Evolutionary conservation across 2,329 filamentous ascomycete species (phyloP), one percentile per base, ranked within the genome.

Genomic region (Penicillium sumatraense): DNA sequence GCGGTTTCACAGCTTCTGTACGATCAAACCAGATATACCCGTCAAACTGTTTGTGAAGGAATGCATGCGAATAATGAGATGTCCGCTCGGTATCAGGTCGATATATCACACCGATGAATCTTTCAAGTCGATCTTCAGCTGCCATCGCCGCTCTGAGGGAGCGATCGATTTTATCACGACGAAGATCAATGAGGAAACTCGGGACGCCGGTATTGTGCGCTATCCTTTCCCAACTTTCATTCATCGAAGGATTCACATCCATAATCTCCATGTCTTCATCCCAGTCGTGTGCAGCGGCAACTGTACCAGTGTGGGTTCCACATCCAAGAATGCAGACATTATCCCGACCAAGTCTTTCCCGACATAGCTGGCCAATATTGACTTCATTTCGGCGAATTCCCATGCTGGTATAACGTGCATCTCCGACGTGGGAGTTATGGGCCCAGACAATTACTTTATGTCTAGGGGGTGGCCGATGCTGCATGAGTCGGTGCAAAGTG

Each of bases 21-120:
- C 64, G 57, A 65, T 83, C 80, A 54, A 83, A 81, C 78, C 80
- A 83, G 3, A 82, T 60, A 53, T 76, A 77, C 1, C 71, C 79
- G 60, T 83, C 80, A 53, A 82, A 78, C 67, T 83, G 81, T 42
- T 77, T 69, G 36, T 78, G 72, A 46, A 83, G 66, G 44, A 75
- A 69, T 1, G 79, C 75, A 18, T 72, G 64, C 8, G 78, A 78
- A 62, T 83, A 83, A 60, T 83, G 80, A 33, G 79, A 81, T 55
- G 73, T 66, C 7, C 75, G 65, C 64, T 83, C 81, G 0, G 80
- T 81, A n/a, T 72, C 68, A 3, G 80, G 80, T 3, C 75, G 70
- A 61, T 83, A 83, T 29, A 83, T 79, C 11, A 83, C 81, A 0
- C 80, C 81, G 41, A 83, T 83, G 58, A 82, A 83, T 10, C 81